Percentiles rank a stretch among this genome's conserved stretches.
phyloP scores from a whole-genome alignment of 108 stramenopile genomes.

The Skeletonema menzelii region DNA sequence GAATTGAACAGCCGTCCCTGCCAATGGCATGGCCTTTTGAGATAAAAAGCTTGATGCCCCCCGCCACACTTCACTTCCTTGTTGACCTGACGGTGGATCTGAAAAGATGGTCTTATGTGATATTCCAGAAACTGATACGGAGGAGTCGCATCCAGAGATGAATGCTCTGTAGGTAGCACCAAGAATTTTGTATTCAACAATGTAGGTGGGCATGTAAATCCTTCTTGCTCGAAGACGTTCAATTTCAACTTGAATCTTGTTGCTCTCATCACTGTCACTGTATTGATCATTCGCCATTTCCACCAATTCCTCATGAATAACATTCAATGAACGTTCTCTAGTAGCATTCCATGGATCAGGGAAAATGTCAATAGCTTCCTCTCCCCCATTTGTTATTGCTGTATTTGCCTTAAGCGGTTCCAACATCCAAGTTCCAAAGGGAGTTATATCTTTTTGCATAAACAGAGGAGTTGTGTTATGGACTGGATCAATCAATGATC shows the following conservation, averaged over 20 bases:
- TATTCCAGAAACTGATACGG: conserved; percentile 65
- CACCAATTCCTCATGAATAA: conserved; percentile 64
- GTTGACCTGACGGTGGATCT: neutral
- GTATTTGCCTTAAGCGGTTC: conserved; percentile 39
- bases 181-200: conserved; percentile 72
- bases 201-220: conserved; percentile 82
- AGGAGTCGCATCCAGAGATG: conserved; percentile 72
- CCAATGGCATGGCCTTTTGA: conserved; percentile 24
- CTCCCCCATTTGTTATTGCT: conserved; percentile 2
- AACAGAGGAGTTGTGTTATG: conserved; percentile 80
- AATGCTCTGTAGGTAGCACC: conserved; percentile 75
- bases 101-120: conserved; percentile 53
- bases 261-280: neutral
- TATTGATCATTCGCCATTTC: conserved; percentile 43
- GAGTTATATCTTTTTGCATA: conserved; percentile 59
- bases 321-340: conserved; percentile 55
- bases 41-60: conserved; percentile 39
- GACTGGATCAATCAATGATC: conserved; percentile 76
- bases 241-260: conserved; percentile 52
- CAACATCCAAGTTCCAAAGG: conserved; percentile 85
- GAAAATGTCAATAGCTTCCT: conserved; percentile 45
- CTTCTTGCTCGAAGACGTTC: conserved; percentile 65
- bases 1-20: conserved; percentile 31
- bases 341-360: conserved; percentile 89
- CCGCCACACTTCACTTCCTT: neutral